phyloP scores from a whole-genome alignment of 306 rosid genomes.

The Trifolium pratense region DNA sequence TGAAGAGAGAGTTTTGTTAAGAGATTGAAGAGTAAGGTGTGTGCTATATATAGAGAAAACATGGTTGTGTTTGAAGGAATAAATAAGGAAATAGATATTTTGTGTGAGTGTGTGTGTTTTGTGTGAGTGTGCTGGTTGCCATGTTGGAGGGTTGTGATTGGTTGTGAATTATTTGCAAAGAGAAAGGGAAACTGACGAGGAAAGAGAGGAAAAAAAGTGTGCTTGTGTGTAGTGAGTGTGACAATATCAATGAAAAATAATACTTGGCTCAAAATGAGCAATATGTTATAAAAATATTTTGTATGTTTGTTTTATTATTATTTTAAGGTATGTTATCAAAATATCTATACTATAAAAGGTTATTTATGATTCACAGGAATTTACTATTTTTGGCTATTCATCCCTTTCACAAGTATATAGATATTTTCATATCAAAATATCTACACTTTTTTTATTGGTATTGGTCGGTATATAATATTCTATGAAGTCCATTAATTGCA shows the following conservation, averaged over 20 bases:
- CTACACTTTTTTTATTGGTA: too few species aligned
- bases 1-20: not conserved
- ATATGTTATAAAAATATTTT: not conserved
- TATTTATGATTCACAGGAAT: not conserved
- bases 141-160: not conserved
- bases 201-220: not conserved
- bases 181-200: not conserved
- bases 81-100: not conserved
- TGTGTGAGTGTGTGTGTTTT: not conserved
- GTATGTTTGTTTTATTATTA: too few species aligned
- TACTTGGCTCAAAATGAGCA: not conserved
- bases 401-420: not conserved
- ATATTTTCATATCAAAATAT: too few species aligned
- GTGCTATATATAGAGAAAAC: not conserved
- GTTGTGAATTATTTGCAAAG: not conserved
- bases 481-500: too few species aligned
- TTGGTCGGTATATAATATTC: too few species aligned
- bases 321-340: too few species aligned
- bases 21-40: not conserved
- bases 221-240: not conserved
- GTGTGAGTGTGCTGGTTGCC: not conserved
- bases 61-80: not conserved
- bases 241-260: not conserved
- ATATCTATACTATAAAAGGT: not conserved
- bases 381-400: not conserved